Base-by-base conservation (phyloP, 257 asterid genomes). In the Fraxinus americana region DNA sequence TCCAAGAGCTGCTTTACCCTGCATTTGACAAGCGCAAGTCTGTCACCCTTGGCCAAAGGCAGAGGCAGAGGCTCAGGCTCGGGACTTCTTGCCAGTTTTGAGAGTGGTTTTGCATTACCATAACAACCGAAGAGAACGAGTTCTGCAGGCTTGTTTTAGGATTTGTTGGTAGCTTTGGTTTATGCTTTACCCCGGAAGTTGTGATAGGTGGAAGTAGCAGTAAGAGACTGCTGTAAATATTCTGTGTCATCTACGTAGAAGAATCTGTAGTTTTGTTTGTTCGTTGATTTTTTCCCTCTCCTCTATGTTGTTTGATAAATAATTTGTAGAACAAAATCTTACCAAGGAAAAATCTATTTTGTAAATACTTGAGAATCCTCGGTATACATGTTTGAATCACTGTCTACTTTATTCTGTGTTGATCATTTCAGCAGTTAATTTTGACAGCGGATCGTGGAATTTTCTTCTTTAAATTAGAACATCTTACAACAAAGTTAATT, bases 71-170 rank as follows among this genome's bases (percentile, higher is more conserved):
- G 94, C 98, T 96, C 0, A 96, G 99, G 94, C 98, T 96, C 0
- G 99, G 99, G 57, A 93, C 99, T 79, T 95, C 99, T 63, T 95
- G 99, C 94, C 92, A 90, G 97, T 95, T 95, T 92, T 95, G 99
- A 95, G 89, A 79, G 74, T 10, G 84, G 77, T 80, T 80, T 73
- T 43, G 70, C 67, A 74, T 76, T 84, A 57, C 67, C 32, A 9
- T 77, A 73, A 75, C 86, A 73, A 77, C 69, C 70, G 80, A 72
- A 54, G 88, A 78, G 75, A 85, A 82, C 76, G 80, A 87, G 77
- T 25, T 12, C 66, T 71, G 83, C 79, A 70, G 86, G 83, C 66
- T 82, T 84, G 91, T 80, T 76, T 85, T 72, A 73, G 81, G 78
- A 70, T 41, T 76, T 36, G 76, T 85, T 81, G 82, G 82, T 86